Evolutionary conservation across 257 asterid genomes (phyloP).

Genomic region (Haberlea rhodopensis): DNA sequence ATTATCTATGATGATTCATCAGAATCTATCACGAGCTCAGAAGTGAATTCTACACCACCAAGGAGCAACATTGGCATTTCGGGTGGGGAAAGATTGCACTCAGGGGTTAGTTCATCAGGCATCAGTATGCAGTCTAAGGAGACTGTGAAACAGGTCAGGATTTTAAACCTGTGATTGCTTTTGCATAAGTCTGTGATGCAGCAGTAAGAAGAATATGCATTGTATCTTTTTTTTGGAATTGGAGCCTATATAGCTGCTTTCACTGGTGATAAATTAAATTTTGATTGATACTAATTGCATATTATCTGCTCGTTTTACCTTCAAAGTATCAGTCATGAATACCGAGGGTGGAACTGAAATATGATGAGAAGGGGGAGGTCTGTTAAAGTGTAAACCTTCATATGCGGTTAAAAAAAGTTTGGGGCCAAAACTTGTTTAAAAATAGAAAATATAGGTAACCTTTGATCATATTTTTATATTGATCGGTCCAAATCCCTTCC

Average conservation of each 20-base stretch:
- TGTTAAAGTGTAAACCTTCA: too few relatives aligned
- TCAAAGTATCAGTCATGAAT: too few relatives aligned
- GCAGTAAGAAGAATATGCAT: background rate
- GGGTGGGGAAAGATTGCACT: conserved; percentile 28
- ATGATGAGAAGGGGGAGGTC: too few relatives aligned
- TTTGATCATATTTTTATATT: too few relatives aligned
- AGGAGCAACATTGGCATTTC: conserved; percentile 24
- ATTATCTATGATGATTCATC: conserved; percentile 33
- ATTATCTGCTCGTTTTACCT: too few relatives aligned
- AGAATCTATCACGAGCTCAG: conserved; percentile 43
- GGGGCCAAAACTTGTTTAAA: too few relatives aligned
- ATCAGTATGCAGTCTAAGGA: conserved; percentile 30
- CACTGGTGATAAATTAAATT: background rate
- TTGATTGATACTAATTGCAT: background rate
- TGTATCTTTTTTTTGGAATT: background rate
- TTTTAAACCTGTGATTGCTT: conserved; percentile 4
- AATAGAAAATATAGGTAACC: too few relatives aligned
- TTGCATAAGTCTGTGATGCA: background rate
- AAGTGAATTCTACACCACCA: conserved; percentile 32
- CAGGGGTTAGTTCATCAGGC: conserved; percentile 32
- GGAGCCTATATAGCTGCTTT: background rate
- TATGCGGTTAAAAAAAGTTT: too few relatives aligned
- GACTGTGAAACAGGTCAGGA: conserved; percentile 44
- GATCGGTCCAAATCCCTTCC: too few relatives aligned
- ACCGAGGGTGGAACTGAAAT: too few relatives aligned